These are phyloP conservation scores for Lonicera japonica DNA, from an alignment of 129 eudicot genomes.

Conservation along the genomic window DNA sequence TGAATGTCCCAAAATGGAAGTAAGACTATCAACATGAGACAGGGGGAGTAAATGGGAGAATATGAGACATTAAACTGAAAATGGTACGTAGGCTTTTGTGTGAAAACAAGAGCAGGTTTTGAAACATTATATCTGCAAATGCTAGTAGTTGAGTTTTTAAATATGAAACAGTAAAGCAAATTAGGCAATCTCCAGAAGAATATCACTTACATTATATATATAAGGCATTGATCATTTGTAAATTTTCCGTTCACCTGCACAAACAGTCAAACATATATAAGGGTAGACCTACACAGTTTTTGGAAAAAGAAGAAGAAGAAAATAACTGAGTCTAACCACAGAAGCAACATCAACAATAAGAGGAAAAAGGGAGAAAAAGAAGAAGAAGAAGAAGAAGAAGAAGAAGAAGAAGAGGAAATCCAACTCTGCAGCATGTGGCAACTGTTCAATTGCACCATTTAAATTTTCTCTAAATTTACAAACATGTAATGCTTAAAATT, in stretches of 20 bases:
- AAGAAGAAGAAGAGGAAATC: too few species aligned
- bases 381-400: too few species aligned
- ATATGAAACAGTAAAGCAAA: not conserved
- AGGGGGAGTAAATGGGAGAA: not conserved
- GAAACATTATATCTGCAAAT: not conserved
- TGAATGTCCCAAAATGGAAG: too few species aligned
- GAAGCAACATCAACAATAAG: too few species aligned
- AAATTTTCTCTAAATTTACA: too few species aligned
- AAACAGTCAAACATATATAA: constrained; percentile 13
- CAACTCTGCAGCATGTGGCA: too few species aligned
- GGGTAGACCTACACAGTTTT: too few species aligned
- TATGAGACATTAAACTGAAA: not conserved
- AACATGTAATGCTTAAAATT: too few species aligned
- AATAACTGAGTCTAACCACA: too few species aligned
- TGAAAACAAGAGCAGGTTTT: not conserved
- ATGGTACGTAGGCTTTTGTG: not conserved
- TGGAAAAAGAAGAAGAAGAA: too few species aligned
- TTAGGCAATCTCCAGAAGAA: not conserved
- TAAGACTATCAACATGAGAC: not conserved
- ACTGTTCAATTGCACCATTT: too few species aligned
- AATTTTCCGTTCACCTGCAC: constrained; percentile 94
- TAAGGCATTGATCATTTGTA: constrained; percentile 62
- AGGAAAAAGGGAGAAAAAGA: too few species aligned
- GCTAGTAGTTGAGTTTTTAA: not conserved
- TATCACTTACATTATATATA: constrained; percentile 71